Percentiles rank a stretch among this genome's conserved stretches.
These are phyloP conservation scores for Scheffersomyces coipomensis DNA, from an alignment of 805 yeast species.

Conservation along the genomic window DNA sequence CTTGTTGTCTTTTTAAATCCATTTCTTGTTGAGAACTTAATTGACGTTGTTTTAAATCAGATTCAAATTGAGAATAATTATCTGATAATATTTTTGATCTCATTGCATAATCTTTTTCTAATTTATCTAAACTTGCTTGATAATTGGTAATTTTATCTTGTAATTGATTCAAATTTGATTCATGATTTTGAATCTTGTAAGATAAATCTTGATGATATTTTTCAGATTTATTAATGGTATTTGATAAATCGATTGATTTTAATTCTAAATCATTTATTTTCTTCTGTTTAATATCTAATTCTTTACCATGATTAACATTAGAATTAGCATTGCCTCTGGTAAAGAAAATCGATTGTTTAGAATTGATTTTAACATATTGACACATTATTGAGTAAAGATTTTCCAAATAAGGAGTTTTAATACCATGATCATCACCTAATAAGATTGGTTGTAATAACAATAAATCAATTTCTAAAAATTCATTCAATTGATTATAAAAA, in stretches of 20 bases:
- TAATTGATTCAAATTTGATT: neutral
- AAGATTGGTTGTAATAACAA: slow-evolving; percentile 81
- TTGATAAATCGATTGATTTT: neutral
- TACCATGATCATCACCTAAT: slow-evolving; percentile 83
- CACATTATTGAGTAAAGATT: slow-evolving; percentile 77
- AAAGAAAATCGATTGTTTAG: slow-evolving; percentile 27
- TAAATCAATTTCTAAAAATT: slow-evolving; percentile 61
- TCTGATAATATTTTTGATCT: neutral
- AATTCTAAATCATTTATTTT: slow-evolving; percentile 10
- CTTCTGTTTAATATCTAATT: slow-evolving; percentile 10
- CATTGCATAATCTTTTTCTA: slow-evolving; percentile 4
- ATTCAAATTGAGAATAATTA: neutral
- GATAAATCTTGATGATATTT: neutral
- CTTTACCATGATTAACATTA: slow-evolving; percentile 3
- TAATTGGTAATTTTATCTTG: slow-evolving; percentile 1
- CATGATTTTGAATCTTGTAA: neutral
- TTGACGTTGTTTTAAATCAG: slow-evolving; percentile 3
- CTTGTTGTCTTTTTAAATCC: slow-evolving; percentile 2
- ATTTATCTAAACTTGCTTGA: slow-evolving; percentile 2
- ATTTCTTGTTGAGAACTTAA: neutral
- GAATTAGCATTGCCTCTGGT: slow-evolving; percentile 13
- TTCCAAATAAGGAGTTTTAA: slow-evolving; percentile 88
- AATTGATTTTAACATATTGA: slow-evolving; percentile 54
- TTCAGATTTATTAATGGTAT: neutral
- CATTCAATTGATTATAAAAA: slow-evolving; percentile 48